Evolutionary conservation across 805 yeast species (phyloP), one percentile per base, ranked within the genome.

Genomic region (Limtongia smithiae): DNA sequence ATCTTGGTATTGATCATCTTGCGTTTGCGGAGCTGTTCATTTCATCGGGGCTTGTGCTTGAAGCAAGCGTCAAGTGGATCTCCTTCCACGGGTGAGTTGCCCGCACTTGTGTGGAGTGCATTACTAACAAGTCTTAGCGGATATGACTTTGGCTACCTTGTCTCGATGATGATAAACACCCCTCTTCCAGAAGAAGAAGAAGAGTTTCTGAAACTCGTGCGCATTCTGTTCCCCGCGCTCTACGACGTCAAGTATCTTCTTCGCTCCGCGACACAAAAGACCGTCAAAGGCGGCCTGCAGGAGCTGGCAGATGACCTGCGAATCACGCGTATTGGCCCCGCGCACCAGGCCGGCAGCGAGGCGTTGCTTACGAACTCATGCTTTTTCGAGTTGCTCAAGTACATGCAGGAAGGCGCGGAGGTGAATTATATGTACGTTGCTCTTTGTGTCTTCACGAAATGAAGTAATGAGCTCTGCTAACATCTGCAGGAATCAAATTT

Each of bases 111-210:
- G 9, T 22, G 14, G 14, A 4, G 17, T n/a, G 11, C 20, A 15
- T 20, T 47, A 21, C 14, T 31, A 31, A 22, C 24, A 9, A 9
- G n/a, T 15, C 12, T 8, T 32, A 60, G 82, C 1, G 98, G 97
- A 11, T 93, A 93, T 68, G 98, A 93, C 66, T 78, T 90, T 64
- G 98, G 97, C 1, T 90, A 90, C 66, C 71, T 93, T 51, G 70
- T 89, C 14, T 80, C 94, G 41, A 73, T 88, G 57, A 72, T 91
- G 63, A 79, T 83, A 60, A 86, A 87, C 67, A 77, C 79, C 42
- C 69, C 74, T 41, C 83, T 91, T 75, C 97, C 97, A 0, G 77
- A 77, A 25, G 85, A 82, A 57, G 90, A 85, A 64, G 78, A 79
- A 35, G 95, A 83, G 32, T 91, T 88, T 62, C 74, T 81, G 53